These are phyloP conservation scores for Cadophora sp. DNA, from an alignment of 2,329 filamentous ascomycete genomes.

Conservation along the genomic window DNA sequence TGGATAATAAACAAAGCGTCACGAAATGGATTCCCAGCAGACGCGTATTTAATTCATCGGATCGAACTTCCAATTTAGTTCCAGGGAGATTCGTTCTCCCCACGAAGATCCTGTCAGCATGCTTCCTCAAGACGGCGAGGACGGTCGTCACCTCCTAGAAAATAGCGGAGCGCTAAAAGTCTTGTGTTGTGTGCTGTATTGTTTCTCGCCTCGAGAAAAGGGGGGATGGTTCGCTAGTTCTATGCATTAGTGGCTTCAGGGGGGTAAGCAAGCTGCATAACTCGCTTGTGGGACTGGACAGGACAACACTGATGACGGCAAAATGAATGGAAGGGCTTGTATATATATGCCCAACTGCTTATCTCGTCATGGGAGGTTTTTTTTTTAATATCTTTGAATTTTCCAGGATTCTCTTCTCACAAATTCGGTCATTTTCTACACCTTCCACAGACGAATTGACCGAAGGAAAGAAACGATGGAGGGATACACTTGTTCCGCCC, in stretches of 20 bases:
- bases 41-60: too few species aligned
- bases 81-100: too few species aligned
- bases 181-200: too few species aligned
- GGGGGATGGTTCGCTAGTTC: not conserved
- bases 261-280: conserved; percentile 3
- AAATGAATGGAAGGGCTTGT: not conserved
- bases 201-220: not conserved
- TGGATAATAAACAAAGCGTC: too few species aligned
- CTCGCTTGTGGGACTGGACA: not conserved
- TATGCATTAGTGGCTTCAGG: not conserved
- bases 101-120: too few species aligned
- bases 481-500: not conserved
- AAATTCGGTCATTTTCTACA: not conserved
- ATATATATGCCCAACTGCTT: not conserved
- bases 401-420: not conserved
- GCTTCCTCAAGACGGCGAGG: too few species aligned
- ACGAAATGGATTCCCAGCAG: too few species aligned
- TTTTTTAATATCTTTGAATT: too few species aligned
- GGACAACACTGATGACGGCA: not conserved
- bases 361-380: not conserved
- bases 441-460: not conserved
- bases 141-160: too few species aligned
- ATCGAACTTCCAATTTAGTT: too few species aligned
- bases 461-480: too few species aligned
- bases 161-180: too few species aligned